Evolutionary conservation across 2,329 filamentous ascomycete genomes (phyloP).

Genomic region (Penicillium oxalicum): DNA sequence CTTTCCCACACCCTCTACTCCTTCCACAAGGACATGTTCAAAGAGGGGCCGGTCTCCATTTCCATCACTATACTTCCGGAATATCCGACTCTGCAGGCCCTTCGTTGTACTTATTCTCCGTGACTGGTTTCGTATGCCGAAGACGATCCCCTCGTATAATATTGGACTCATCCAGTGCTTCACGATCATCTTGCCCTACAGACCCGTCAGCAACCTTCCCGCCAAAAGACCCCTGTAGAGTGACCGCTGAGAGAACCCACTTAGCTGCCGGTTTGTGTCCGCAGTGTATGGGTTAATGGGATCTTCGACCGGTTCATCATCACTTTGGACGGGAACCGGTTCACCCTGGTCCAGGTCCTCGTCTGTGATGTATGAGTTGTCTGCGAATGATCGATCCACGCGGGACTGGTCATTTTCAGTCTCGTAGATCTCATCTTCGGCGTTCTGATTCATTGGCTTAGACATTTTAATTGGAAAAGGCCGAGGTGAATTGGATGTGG

Average conservation of each 20-base stretch:
- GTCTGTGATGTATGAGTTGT: slow-evolving; percentile 22
- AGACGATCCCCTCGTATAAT: slow-evolving; percentile 19
- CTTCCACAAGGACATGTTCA: no score
- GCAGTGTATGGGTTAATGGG: slow-evolving; percentile 28
- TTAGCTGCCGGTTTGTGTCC: slow-evolving; percentile 25
- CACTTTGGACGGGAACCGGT: slow-evolving; percentile 20
- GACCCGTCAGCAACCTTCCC: background rate
- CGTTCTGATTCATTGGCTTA: background rate
- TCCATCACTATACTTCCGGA: slow-evolving; percentile 2
- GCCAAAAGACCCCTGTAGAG: no score
- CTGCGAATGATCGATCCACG: slow-evolving; percentile 5
- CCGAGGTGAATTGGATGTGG: no score
- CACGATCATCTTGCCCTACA: slow-evolving; percentile 14
- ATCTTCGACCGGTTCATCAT: slow-evolving; percentile 20
- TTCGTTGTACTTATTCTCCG: slow-evolving; percentile 18
- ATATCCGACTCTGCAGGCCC: slow-evolving; percentile 22
- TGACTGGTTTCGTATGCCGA: slow-evolving; percentile 21
- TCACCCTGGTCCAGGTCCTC: slow-evolving; percentile 10
- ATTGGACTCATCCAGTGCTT: slow-evolving; percentile 21
- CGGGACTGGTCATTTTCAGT: slow-evolving; percentile 8
- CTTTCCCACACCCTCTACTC: no score
- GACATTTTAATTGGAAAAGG: background rate
- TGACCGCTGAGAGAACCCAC: slow-evolving; percentile 11
- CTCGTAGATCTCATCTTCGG: slow-evolving; percentile 11
- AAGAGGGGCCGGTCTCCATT: no score